Evolutionary conservation across 441 rosid genomes (phyloP).

Genomic region (Populus hybrid): DNA sequence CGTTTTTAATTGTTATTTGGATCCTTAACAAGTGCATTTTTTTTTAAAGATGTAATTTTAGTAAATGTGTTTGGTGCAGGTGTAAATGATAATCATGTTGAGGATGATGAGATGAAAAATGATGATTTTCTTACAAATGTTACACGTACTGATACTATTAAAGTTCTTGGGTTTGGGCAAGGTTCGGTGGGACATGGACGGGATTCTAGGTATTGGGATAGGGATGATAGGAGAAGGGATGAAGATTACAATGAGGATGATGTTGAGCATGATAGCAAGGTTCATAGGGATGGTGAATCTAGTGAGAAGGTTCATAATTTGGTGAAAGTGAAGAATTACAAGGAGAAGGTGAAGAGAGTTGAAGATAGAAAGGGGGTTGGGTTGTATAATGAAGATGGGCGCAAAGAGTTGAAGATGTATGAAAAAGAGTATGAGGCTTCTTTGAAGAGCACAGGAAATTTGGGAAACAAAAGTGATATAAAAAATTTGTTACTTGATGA

Average conservation of each 20-base stretch:
- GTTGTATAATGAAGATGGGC: slow-evolving; percentile 86
- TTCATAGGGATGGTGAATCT: slow-evolving; percentile 22
- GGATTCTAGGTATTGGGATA: slow-evolving; percentile 93
- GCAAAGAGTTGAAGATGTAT: slow-evolving; percentile 71
- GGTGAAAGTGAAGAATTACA: slow-evolving; percentile 23
- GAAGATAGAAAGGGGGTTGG: slow-evolving; percentile 46
- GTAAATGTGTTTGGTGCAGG: slow-evolving; percentile 33
- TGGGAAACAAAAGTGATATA: slow-evolving; percentile 20
- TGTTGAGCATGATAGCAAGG: slow-evolving; percentile 30
- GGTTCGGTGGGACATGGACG: slow-evolving; percentile 65
- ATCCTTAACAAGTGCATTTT: neutral
- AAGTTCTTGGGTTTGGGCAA: slow-evolving; percentile 66
- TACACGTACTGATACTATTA: slow-evolving; percentile 45
- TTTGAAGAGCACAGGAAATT: slow-evolving; percentile 36
- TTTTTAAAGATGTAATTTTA: neutral
- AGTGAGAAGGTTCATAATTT: slow-evolving; percentile 21
- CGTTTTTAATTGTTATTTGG: neutral
- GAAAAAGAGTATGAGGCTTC: slow-evolving; percentile 87
- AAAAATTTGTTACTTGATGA: slow-evolving; percentile 20
- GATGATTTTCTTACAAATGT: slow-evolving; percentile 79
- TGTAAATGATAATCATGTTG: slow-evolving; percentile 28
- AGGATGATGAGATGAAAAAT: slow-evolving; percentile 42
- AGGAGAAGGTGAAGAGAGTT: slow-evolving; percentile 18
- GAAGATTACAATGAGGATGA: slow-evolving; percentile 69
- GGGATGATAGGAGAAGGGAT: slow-evolving; percentile 94